Evolutionary conservation across 768 basidiomycete genomes (phyloP).

Genomic region (Agrocybe chaxingu): DNA sequence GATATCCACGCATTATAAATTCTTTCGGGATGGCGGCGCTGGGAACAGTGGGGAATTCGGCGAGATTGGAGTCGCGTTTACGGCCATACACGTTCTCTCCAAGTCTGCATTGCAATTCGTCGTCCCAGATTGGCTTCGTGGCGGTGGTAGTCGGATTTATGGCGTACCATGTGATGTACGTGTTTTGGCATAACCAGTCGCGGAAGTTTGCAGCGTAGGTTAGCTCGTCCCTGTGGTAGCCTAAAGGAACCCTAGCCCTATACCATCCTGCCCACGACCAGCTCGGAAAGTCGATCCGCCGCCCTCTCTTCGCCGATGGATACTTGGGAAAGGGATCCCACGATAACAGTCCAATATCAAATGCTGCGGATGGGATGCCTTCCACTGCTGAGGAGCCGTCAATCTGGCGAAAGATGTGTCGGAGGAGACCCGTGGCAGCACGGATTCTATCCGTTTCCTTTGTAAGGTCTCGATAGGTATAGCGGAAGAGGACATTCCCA

Average conservation of each 20-base stretch:
- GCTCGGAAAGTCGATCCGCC: not conserved
- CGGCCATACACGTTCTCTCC: not conserved
- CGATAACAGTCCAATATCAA: not conserved
- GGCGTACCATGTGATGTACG: not conserved
- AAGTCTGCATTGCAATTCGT: not conserved
- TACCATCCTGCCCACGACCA: conserved; percentile 3
- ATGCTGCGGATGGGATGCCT: not conserved
- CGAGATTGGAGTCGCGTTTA: not conserved
- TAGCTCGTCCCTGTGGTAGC: not conserved
- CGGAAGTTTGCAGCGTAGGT: not conserved
- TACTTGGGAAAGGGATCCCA: not conserved
- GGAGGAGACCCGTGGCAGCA: not conserved
- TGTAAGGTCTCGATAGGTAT: not conserved
- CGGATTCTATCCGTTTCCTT: not conserved
- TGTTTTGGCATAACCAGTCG: not conserved
- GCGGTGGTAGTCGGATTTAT: not conserved
- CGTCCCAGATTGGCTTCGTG: not conserved
- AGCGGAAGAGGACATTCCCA: not conserved
- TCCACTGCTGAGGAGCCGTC: not conserved
- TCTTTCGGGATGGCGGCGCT: not conserved
- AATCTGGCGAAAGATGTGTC: not conserved
- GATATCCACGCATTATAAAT: not conserved
- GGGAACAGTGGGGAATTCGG: not conserved
- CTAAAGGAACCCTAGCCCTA: not conserved
- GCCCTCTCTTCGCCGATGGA: not conserved